These are phyloP conservation scores for Linnemannia exigua DNA, from an alignment of 192 early-diverging fungal species.

Conservation along the genomic window DNA sequence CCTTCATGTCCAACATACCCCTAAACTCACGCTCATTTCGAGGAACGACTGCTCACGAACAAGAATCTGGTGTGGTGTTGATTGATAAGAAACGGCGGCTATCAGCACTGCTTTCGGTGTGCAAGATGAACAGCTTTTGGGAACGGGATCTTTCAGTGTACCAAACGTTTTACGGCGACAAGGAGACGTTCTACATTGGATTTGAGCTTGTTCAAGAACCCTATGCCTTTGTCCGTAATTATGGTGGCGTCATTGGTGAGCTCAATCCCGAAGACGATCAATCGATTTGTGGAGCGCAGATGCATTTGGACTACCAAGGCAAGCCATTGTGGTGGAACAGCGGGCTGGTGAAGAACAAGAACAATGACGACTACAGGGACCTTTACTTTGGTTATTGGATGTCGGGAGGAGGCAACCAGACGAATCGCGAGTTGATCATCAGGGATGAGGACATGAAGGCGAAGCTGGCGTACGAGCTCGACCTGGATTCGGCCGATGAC, in stretches of 20 bases:
- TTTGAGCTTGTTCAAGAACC: conserved; percentile 72
- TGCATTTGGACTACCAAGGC: conserved; percentile 58
- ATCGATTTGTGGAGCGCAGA: conserved; percentile 59
- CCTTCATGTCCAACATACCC: conserved; percentile 55
- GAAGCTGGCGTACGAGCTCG: neutral
- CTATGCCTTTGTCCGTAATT: conserved; percentile 62
- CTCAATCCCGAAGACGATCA: conserved; percentile 46
- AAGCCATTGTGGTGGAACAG: conserved; percentile 67
- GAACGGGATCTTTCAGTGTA: conserved; percentile 63
- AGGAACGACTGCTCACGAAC: conserved; percentile 62
- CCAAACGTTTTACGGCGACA: conserved; percentile 68
- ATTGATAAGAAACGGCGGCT: conserved; percentile 63
- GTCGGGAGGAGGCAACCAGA: conserved; percentile 14
- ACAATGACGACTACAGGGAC: conserved; percentile 50
- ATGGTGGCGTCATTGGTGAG: conserved; percentile 67
- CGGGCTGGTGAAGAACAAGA: conserved; percentile 62
- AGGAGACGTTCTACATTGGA: conserved; percentile 79
- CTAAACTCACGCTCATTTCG: conserved; percentile 50
- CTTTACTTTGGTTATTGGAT: conserved; percentile 46
- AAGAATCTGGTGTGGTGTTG: conserved; percentile 71
- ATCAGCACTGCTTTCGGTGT: conserved; percentile 61
- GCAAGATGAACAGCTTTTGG: conserved; percentile 64
- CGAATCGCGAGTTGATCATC: conserved; percentile 1
- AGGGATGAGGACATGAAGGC: neutral
- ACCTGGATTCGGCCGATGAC: neutral